Evolutionary conservation across 1,139 yeast species (phyloP).

Genomic region (Candida frijolesensis): DNA sequence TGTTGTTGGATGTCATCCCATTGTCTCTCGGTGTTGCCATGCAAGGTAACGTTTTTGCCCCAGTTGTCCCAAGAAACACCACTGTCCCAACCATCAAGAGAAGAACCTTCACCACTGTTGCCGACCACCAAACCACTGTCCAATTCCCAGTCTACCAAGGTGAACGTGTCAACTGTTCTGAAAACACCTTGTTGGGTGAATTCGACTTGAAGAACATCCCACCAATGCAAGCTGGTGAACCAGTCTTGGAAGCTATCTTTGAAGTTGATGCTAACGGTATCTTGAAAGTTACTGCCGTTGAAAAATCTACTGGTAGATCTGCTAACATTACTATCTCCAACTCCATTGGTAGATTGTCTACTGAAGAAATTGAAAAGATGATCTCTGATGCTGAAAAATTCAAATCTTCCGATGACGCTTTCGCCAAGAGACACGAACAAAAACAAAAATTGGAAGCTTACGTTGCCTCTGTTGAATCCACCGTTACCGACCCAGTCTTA

Average conservation of each 20-base stretch:
- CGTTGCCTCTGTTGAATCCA: constrained; percentile 95
- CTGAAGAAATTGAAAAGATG: constrained; percentile 98
- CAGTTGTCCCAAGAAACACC: constrained; percentile 99
- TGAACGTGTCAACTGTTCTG: constrained; percentile 99
- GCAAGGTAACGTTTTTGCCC: constrained; percentile 99
- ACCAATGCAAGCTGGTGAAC: constrained; percentile 99
- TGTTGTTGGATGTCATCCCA: constrained; percentile 97
- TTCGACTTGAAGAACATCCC: constrained; percentile 99
- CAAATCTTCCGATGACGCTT: constrained; percentile 98
- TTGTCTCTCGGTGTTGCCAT: constrained; percentile 99
- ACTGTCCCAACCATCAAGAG: constrained; percentile 99
- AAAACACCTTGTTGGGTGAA: constrained; percentile 99
- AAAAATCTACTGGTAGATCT: constrained; percentile 98
- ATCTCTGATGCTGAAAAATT: constrained; percentile 97
- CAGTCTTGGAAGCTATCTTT: constrained; percentile 98
- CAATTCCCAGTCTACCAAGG: constrained; percentile 99
- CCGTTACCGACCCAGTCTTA: constrained; percentile 97
- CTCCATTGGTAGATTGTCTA: constrained; percentile 98
- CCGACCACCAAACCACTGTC: constrained; percentile 99
- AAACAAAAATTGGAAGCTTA: constrained; percentile 99
- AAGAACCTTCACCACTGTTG: constrained; percentile 99
- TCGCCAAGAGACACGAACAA: constrained; percentile 99
- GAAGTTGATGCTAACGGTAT: constrained; percentile 99
- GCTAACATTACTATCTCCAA: constrained; percentile 99
- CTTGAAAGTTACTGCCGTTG: constrained; percentile 99